Conservation (phyloP, 108 stramenopile species). For the Cylindrotheca closterium region DNA sequence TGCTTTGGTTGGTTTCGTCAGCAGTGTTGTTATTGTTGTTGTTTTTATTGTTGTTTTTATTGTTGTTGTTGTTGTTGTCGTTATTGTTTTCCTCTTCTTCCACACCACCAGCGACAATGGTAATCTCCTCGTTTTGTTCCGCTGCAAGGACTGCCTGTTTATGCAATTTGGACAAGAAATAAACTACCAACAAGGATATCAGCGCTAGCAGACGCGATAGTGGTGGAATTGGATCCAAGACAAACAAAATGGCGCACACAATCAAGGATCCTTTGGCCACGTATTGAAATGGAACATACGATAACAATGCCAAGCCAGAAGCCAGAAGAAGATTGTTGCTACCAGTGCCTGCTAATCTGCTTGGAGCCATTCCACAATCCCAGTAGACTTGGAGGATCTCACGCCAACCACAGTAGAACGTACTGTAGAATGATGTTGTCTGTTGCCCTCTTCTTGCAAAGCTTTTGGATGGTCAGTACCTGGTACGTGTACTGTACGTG, state of each 20-base stretch:
- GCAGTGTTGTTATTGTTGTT: too few relatives aligned
- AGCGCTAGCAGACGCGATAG: conserved; percentile 20
- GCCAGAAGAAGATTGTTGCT: conserved; percentile 44
- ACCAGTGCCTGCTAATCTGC: too few relatives aligned
- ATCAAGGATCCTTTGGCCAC: conserved; percentile 56
- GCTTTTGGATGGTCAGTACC: too few relatives aligned
- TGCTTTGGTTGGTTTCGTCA: not conserved
- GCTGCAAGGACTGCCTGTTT: not conserved
- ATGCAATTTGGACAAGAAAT: conserved; percentile 10
- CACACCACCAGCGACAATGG: not conserved
- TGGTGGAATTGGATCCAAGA: conserved; percentile 63
- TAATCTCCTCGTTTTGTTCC: not conserved
- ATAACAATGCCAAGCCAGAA: conserved; percentile 42
- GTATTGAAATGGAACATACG: conserved; percentile 56
- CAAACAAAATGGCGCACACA: conserved; percentile 42
- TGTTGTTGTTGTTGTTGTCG: conserved; percentile 7
- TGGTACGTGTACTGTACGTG: too few relatives aligned
- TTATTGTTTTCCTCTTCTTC: not conserved
- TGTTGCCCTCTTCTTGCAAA: too few relatives aligned
- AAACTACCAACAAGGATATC: conserved; percentile 7
- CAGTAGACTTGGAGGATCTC: too few relatives aligned
- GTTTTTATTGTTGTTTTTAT: too few relatives aligned
- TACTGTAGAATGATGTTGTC: too few relatives aligned
- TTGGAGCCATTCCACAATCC: too few relatives aligned
- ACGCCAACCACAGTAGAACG: too few relatives aligned